Conservation (phyloP, 1,139 yeast species). For the Magnusiomyces tetraspermus region DNA sequence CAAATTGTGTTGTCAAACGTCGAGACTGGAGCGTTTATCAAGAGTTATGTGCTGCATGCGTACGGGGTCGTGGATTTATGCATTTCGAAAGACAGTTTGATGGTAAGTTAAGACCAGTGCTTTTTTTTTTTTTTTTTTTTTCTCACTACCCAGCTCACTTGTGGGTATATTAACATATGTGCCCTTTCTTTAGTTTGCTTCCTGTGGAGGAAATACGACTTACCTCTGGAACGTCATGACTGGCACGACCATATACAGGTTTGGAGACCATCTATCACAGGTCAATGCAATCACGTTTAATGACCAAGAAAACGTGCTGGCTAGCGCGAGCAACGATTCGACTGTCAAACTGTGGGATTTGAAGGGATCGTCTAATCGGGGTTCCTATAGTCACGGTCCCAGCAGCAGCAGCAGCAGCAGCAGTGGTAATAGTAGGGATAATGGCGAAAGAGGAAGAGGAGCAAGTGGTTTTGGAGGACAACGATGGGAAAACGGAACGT, state of each 20-base stretch:
- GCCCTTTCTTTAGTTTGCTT: slow-evolving; percentile 22
- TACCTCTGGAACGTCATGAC: slow-evolving; percentile 31
- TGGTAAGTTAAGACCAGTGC: slow-evolving; percentile 7
- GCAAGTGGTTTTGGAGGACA: slow-evolving; percentile 8
- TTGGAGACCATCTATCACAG: slow-evolving; percentile 29
- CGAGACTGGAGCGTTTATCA: slow-evolving; percentile 20
- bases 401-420: no score
- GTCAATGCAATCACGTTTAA: slow-evolving; percentile 29
- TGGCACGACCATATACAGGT: slow-evolving; percentile 24
- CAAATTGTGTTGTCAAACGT: slow-evolving; percentile 29
- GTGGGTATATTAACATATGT: not conserved
- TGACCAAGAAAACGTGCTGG: slow-evolving; percentile 26
- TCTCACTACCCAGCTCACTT: not conserved
- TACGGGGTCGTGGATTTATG: slow-evolving; percentile 30
- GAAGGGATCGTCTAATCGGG: slow-evolving; percentile 9
- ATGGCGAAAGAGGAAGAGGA: no score
- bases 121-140: not conserved
- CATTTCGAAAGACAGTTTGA: slow-evolving; percentile 26
- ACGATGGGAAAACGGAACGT: slow-evolving; percentile 5
- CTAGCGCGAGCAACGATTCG: slow-evolving; percentile 30
- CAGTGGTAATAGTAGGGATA: no score
- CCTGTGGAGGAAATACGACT: slow-evolving; percentile 32
- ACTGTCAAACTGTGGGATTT: slow-evolving; percentile 34
- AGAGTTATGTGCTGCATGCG: slow-evolving; percentile 26
- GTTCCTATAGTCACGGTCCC: no score